Evolutionary conservation across 78 protist genomes (phyloP), one percentile per base, ranked within the genome.

Genomic region (Capsaspora owczarzaki): DNA sequence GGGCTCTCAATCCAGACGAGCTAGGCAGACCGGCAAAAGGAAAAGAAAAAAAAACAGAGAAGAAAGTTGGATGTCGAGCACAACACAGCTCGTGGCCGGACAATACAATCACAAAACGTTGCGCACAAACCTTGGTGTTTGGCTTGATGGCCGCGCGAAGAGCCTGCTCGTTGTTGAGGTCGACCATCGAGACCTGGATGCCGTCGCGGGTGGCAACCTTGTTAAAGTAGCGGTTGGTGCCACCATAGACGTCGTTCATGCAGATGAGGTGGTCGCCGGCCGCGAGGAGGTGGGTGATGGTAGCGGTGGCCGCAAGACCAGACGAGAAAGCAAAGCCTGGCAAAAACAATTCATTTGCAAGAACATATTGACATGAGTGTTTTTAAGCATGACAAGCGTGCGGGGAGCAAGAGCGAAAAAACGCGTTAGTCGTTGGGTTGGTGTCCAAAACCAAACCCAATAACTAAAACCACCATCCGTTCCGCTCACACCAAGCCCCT

Each of bases 181-280:
- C 93, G n/a, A 88, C 82, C 37, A 88, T 82, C 56, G 27, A 0
- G 16, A 66, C 38, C 43, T 83, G 53, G n/a, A 93, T 61, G 37
- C 86, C 86, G n/a, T 16, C 6, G 33, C n/a, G 38, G 37, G 19
- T 47, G 72, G 12, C 33, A 1, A 76, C 38, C 33, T 42, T n/a
- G 37, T 77, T 27, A 47, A 87, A 49, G 33, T 53, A 27, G 22
- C 93, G 61, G 80, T 78, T 79, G 23, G 91, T 91, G 42, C 93
- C 93, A 0, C 96, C 96, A 72, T 93, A 93, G 46, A 89, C 53
- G 40, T 89, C 89, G 47, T 83, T 10, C 46, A 78, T 37, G 22
- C 61, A 20, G 37, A 93, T 0, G 22, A 88, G 12, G 46, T 93
- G 90, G 49, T 89, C 95, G 35, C 93, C 95, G 1, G 47, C 2